Base-by-base conservation (phyloP, 2,329 filamentous ascomycete genomes). In the Cytospora chrysosperma region DNA sequence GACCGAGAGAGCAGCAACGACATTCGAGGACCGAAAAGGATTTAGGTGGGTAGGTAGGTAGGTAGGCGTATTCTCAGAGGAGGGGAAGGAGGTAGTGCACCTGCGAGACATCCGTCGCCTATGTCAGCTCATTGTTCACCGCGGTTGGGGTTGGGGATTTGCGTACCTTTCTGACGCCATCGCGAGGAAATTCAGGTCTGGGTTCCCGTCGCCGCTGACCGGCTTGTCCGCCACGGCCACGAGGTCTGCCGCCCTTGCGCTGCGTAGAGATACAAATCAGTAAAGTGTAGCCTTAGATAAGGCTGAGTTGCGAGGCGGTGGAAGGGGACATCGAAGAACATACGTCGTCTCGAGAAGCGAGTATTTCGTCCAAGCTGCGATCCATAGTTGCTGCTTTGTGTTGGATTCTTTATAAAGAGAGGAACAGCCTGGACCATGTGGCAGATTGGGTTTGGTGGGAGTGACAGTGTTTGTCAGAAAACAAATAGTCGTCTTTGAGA, bases 141-240 rank as follows among this genome's bases (percentile, higher is more conserved):
- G 15, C 13, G 28, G 3, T 30, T n/a, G 43, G 54, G 68, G 26
- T 24, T 37, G 12, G 57, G 55, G 37, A 34, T 32, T 50, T 63
- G 64, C 73, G 53, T 76, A 94, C 92, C 92, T 96, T 96, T 93
- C 89, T 93, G 75, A 94, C 85, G 78, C 91, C 91, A 79, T 95
- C 91, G 79, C 91, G 89, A 73, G 90, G 89, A 71, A 84, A 88
- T 54, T 78, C 74, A 43, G 80, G 76, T 62, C 71, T 69, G 40
- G 64, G 64, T 34, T 76, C 73, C 49, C 74, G 71, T 43, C 73
- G 70, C 60, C 72, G 75, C 61, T 75, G 61, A 24, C 43, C 10
- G 10, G n/a, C n/a, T 47, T 49, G 74, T 66, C 75, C 73, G 64
- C 74, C 72, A 58, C 59, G 47, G 34, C 73, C 70, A 55, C 66